These are phyloP conservation scores for Tulasnella sp. DNA, from an alignment of 768 basidiomycete species.

Conservation along the genomic window DNA sequence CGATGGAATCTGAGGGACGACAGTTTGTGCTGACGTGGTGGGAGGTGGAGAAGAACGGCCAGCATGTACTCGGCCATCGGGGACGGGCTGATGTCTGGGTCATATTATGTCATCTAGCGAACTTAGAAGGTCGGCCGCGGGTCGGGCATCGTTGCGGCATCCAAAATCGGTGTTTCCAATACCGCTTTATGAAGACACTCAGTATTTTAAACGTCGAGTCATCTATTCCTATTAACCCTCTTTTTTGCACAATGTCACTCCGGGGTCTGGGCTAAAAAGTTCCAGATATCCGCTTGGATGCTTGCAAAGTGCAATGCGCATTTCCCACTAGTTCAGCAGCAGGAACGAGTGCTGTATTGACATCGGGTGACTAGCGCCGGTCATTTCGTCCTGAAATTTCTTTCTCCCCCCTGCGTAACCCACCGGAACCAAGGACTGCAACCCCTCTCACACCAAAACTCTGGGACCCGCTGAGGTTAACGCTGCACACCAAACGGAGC, in stretches of 20 bases:
- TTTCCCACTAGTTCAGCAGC: no score
- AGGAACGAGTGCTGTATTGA: no score
- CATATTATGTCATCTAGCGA: not conserved
- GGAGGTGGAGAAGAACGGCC: not conserved
- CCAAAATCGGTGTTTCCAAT: not conserved
- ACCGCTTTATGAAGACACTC: not conserved
- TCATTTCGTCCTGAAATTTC: no score
- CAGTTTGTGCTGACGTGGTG: conserved; percentile 8
- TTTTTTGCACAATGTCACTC: not conserved
- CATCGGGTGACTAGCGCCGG: no score
- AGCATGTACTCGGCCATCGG: conserved; percentile 3
- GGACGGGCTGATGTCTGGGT: not conserved
- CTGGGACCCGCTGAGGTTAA: no score
- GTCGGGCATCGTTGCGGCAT: not conserved
- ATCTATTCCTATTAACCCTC: not conserved
- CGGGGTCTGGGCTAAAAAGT: not conserved
- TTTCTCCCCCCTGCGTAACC: no score
- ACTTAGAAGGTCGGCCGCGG: not conserved
- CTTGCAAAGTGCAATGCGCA: no score
- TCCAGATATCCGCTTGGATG: no score
- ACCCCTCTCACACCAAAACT: no score
- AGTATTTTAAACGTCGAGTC: not conserved
- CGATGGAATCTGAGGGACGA: conserved; percentile 1
- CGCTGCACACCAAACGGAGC: no score
- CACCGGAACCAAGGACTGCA: no score